These are phyloP conservation scores for Neofusicoccum sp. DNA, from an alignment of 2,329 filamentous ascomycete species.

Conservation along the genomic window DNA sequence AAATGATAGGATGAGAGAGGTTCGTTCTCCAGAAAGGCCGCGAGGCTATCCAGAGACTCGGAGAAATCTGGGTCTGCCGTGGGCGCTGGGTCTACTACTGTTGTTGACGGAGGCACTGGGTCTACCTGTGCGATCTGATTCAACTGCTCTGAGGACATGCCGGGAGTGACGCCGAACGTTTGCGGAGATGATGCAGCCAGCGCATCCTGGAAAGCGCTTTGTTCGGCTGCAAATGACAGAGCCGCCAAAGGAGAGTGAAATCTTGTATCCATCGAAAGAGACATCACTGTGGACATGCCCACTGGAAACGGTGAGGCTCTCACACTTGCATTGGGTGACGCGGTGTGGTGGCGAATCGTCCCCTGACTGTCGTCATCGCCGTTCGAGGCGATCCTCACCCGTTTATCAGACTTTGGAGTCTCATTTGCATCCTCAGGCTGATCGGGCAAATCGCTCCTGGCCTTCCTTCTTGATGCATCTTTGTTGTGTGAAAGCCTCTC, in stretches of 20 bases:
- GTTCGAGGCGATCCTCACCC: not conserved
- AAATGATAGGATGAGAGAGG: conserved; percentile 44
- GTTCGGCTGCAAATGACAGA: conserved; percentile 1
- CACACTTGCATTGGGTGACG: not conserved
- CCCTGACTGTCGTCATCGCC: not conserved
- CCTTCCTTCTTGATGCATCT: conserved; percentile 14
- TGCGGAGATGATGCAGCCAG: not conserved
- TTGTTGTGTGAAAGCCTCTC: conserved; percentile 43
- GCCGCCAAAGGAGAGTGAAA: conserved; percentile 4
- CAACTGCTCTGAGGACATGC: not conserved
- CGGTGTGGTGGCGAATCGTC: not conserved
- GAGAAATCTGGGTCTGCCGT: conserved; percentile 20
- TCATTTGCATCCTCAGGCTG: conserved; percentile 30
- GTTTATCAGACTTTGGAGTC: not conserved
- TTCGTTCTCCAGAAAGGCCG: conserved; percentile 43
- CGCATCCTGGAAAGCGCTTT: conserved; percentile 6
- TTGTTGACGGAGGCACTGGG: conserved; percentile 6
- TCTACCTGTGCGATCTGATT: not conserved
- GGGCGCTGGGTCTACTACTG: conserved; percentile 24
- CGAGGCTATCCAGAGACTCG: conserved; percentile 41
- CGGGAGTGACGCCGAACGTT: not conserved
- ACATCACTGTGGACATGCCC: not conserved
- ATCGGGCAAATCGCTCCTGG: conserved; percentile 18
- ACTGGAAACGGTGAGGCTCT: not conserved
- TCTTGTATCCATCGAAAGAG: not conserved